Conservation (phyloP, 2,329 filamentous ascomycete genomes). For the Microthyrium microscopicum region DNA sequence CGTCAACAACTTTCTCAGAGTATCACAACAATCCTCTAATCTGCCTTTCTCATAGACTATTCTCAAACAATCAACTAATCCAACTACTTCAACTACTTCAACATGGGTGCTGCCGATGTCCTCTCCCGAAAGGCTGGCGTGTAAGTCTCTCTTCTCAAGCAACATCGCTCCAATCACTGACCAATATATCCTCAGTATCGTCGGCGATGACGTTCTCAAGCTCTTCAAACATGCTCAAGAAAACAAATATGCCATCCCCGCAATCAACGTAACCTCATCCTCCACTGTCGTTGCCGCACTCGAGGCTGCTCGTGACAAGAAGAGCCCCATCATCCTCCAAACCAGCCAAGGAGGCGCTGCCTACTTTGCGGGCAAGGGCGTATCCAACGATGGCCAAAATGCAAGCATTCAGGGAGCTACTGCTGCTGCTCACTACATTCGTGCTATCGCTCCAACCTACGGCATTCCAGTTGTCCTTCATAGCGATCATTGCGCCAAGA, state of each 20-base stretch:
- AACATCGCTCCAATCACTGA: neutral
- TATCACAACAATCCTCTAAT: neutral
- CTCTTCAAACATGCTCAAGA: constrained; percentile 86
- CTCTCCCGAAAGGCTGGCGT: constrained; percentile 48
- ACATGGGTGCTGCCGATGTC: constrained; percentile 34
- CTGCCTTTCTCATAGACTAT: neutral
- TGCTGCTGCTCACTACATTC: constrained; percentile 57
- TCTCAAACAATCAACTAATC: neutral
- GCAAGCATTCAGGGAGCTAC: constrained; percentile 79
- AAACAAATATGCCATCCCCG: constrained; percentile 76
- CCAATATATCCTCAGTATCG: constrained; percentile 1
- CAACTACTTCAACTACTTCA: constrained; percentile 8
- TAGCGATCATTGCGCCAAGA: constrained; percentile 99
- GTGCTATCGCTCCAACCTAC: constrained; percentile 41
- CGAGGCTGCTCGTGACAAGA: constrained; percentile 85
- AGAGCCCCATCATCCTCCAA: constrained; percentile 85
- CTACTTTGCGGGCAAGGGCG: constrained; percentile 75
- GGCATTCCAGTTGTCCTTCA: constrained; percentile 55
- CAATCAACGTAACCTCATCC: constrained; percentile 78
- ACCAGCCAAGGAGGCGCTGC: constrained; percentile 85
- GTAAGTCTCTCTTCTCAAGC: constrained; percentile 1
- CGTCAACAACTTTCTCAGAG: neutral
- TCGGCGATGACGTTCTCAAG: constrained; percentile 11
- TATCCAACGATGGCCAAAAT: constrained; percentile 66
- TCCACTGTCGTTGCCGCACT: constrained; percentile 74